phyloP scores from a whole-genome alignment of 305 asterid species.

The Caryopteris hybrid region DNA sequence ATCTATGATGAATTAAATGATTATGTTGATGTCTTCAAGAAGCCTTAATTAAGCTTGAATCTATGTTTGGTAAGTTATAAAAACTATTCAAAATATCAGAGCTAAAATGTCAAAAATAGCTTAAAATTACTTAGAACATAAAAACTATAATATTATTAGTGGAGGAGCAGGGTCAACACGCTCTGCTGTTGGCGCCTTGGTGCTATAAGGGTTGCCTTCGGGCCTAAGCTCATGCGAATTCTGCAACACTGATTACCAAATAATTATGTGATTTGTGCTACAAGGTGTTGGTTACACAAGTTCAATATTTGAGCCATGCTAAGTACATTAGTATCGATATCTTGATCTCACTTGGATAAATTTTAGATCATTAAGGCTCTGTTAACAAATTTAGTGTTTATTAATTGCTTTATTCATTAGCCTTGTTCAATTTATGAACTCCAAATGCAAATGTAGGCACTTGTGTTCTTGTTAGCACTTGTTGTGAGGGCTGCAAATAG shows the following conservation, averaged over 20 bases:
- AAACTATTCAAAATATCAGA: background rate
- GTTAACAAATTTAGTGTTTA: background rate
- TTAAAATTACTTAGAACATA: no score
- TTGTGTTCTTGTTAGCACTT: slow-evolving; percentile 83
- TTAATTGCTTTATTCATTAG: background rate
- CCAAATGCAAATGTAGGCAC: slow-evolving; percentile 57
- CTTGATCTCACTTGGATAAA: background rate
- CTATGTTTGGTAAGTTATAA: background rate
- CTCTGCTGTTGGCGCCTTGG: background rate
- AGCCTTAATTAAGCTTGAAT: background rate
- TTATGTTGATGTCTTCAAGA: background rate
- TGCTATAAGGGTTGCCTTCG: background rate
- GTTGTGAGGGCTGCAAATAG: slow-evolving; percentile 85
- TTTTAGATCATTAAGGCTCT: background rate
- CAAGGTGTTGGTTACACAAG: background rate
- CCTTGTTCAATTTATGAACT: background rate
- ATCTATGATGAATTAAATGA: background rate
- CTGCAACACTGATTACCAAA: background rate
- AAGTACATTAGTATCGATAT: background rate
- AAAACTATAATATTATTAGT: background rate
- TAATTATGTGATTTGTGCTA: background rate
- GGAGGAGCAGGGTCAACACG: no score
- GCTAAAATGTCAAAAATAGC: no score
- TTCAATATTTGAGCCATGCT: background rate
- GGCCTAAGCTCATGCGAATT: background rate